A percentile compares a stretch with the other conserved stretches of the same genome.
These are phyloP conservation scores for Collybia sp. DNA, from an alignment of 768 basidiomycete species.

Conservation along the genomic window DNA sequence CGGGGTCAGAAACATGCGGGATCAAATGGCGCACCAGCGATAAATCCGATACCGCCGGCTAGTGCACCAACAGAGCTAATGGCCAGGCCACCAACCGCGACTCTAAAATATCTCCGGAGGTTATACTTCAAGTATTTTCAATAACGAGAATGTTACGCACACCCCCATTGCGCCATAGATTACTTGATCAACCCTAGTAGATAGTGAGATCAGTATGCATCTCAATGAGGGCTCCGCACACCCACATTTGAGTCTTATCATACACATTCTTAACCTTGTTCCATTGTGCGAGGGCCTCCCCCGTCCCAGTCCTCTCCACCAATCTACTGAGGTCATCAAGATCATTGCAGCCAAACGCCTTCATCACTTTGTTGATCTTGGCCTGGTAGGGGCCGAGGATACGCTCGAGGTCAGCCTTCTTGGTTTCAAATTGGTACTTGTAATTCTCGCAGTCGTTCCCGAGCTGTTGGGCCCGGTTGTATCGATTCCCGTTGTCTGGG, in stretches of 20 bases:
- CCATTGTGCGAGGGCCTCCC: slow-evolving; percentile 10
- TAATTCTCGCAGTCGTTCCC: slow-evolving; percentile 10
- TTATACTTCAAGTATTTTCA: too few relatives aligned
- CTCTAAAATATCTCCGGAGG: background rate
- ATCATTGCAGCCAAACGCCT: slow-evolving; percentile 9
- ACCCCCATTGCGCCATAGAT: slow-evolving; percentile 8
- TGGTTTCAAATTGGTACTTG: slow-evolving; percentile 4
- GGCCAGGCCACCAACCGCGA: slow-evolving; percentile 8
- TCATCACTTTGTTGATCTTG: slow-evolving; percentile 8
- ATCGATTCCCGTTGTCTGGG: slow-evolving; percentile 11
- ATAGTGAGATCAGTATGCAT: background rate
- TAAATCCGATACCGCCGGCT: slow-evolving; percentile 10
- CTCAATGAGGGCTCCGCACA: background rate
- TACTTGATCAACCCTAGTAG: slow-evolving; percentile 8
- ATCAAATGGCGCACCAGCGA: slow-evolving; percentile 3
- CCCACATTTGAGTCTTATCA: slow-evolving; percentile 9
- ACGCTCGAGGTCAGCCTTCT: slow-evolving; percentile 6
- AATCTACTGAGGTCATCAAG: slow-evolving; percentile 8
- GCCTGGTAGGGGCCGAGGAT: slow-evolving; percentile 10
- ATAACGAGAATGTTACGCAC: too few relatives aligned
- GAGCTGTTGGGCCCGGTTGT: slow-evolving; percentile 10
- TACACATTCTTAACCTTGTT: slow-evolving; percentile 7
- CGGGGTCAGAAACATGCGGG: background rate
- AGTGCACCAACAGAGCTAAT: slow-evolving; percentile 9
- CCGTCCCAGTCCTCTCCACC: slow-evolving; percentile 7